Evolutionary conservation across 129 eudicot species (phyloP).

Genomic region (Centrapalus pauciflorus): DNA sequence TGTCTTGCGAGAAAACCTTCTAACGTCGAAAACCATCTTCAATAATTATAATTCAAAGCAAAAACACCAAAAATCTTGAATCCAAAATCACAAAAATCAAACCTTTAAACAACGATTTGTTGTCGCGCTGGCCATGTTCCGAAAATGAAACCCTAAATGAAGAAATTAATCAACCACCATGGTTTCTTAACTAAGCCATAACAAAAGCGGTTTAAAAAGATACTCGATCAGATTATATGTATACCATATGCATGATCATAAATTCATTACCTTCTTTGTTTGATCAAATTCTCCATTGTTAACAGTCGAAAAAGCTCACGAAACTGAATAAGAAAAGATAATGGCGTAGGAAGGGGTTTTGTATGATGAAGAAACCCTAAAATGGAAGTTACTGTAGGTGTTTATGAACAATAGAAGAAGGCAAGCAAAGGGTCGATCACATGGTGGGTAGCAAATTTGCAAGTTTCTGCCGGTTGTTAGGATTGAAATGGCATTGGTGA

Average conservation of each 20-base stretch:
- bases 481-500: not conserved
- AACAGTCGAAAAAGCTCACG: not conserved
- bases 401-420: constrained; percentile 22
- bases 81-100: not conserved
- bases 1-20: not conserved
- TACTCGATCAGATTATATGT: not conserved
- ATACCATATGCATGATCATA: not conserved
- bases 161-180: constrained; percentile 10
- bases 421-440: constrained; percentile 28
- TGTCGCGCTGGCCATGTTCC: constrained; percentile 18
- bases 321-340: not conserved
- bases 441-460: constrained; percentile 12
- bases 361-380: constrained; percentile 25
- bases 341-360: constrained; percentile 5
- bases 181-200: not conserved
- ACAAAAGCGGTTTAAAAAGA: constrained; percentile 1
- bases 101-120: constrained; percentile 27
- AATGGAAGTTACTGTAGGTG: constrained; percentile 19
- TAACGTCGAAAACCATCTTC: not conserved
- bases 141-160: constrained; percentile 30
- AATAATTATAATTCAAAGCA: not conserved
- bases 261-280: constrained; percentile 27
- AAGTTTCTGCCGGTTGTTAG: constrained; percentile 1
- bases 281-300: constrained; percentile 26
- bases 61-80: not conserved